A percentile compares a stretch with the other conserved stretches of the same genome.
These are phyloP conservation scores for Barnettozyma hawaiiensis DNA, from an alignment of 1,139 yeast genomes.

Conservation along the genomic window DNA sequence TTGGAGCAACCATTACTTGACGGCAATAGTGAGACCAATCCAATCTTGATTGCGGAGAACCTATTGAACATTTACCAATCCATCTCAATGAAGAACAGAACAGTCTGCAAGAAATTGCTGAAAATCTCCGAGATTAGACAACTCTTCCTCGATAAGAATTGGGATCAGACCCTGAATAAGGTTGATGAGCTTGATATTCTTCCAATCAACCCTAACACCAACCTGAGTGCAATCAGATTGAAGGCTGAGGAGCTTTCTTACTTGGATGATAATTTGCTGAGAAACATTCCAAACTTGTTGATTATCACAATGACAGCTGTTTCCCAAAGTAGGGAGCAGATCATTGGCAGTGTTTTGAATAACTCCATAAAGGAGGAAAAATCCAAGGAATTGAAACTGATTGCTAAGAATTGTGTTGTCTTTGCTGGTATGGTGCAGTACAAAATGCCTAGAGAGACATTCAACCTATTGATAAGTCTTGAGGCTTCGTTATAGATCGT, in stretches of 20 bases:
- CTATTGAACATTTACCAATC: conserved; percentile 44
- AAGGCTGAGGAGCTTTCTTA: conserved; percentile 54
- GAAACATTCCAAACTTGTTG: conserved; percentile 75
- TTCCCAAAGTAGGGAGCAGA: conserved; percentile 48
- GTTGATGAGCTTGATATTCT: conserved; percentile 58
- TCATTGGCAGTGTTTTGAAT: conserved; percentile 41
- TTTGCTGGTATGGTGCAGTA: conserved; percentile 96
- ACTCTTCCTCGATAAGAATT: conserved; percentile 50
- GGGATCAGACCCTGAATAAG: conserved; percentile 53
- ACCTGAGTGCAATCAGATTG: conserved; percentile 34
- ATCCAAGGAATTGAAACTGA: conserved; percentile 50
- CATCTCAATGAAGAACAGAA: conserved; percentile 46
- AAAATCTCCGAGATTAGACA: conserved; percentile 66
- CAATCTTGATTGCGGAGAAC: conserved; percentile 52
- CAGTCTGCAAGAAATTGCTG: conserved; percentile 60
- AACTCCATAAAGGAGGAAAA: conserved; percentile 50
- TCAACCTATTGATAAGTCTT: conserved; percentile 64
- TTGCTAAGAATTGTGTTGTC: conserved; percentile 85
- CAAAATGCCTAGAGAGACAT: conserved; percentile 90
- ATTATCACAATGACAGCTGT: conserved; percentile 80
- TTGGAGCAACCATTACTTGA: conserved; percentile 53
- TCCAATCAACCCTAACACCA: conserved; percentile 43
- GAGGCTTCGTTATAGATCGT: conserved; percentile 43
- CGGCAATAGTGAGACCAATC: conserved; percentile 35
- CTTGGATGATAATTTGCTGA: conserved; percentile 65